Evolutionary conservation across 2,329 filamentous ascomycete species (phyloP).

Genomic region (Botryotinia narcissicola): DNA sequence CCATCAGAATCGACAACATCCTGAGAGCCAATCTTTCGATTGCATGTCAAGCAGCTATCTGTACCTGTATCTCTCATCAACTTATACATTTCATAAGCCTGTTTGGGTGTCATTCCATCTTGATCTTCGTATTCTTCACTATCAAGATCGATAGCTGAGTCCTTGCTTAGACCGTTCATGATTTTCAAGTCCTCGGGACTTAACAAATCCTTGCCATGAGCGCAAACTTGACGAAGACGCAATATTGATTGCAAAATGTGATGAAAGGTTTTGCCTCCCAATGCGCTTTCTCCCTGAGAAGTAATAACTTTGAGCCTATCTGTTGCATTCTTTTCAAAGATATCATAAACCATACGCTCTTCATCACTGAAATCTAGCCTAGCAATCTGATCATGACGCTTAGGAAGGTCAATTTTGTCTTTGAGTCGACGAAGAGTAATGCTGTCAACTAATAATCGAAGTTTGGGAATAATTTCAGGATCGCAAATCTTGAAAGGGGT

Average conservation of each 20-base stretch:
- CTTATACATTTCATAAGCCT: constrained; percentile 82
- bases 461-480: constrained; percentile 75
- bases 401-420: constrained; percentile 81
- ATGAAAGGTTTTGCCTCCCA: constrained; percentile 86
- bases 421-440: constrained; percentile 90
- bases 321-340: constrained; percentile 78
- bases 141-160: constrained; percentile 85
- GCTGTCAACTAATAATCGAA: constrained; percentile 89
- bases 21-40: constrained; percentile 57
- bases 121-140: constrained; percentile 60
- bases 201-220: constrained; percentile 88
- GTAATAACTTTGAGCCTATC: constrained; percentile 76
- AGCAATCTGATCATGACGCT: constrained; percentile 69
- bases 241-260: constrained; percentile 91
- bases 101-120: constrained; percentile 60
- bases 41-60: constrained; percentile 71
- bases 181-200: constrained; percentile 78
- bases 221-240: constrained; percentile 84
- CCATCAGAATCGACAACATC: constrained; percentile 58
- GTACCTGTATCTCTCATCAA: constrained; percentile 79
- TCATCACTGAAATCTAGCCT: constrained; percentile 71
- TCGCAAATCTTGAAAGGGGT: constrained; percentile 85
- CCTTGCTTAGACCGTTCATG: constrained; percentile 76
- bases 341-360: constrained; percentile 76
- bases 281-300: constrained; percentile 59